Conservation (phyloP, 495 filamentous ascomycete species). For the Tetracladium setigerum region DNA sequence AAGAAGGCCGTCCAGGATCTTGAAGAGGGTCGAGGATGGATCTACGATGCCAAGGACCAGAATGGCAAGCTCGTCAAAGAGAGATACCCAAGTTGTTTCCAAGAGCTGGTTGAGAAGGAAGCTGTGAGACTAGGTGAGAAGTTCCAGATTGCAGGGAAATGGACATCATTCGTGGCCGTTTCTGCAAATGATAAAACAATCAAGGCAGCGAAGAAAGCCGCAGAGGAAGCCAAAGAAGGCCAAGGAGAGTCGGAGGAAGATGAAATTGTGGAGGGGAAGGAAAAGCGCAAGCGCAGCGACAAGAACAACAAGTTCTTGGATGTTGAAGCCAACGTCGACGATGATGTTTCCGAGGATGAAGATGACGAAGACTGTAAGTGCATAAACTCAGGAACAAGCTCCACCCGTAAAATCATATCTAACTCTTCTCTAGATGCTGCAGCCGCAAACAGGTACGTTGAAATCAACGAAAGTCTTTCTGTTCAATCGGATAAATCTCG, state of each 20-base stretch:
- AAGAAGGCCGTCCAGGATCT: constrained; percentile 60
- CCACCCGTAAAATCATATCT: too few relatives aligned
- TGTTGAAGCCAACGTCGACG: constrained; percentile 6
- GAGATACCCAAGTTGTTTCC: constrained; percentile 36
- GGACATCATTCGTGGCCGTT: constrained; percentile 65
- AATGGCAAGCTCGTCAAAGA: constrained; percentile 39
- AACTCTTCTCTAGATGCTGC: too few relatives aligned
- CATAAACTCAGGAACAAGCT: too few relatives aligned
- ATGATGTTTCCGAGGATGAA: constrained; percentile 6
- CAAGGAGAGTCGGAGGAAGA: background rate
- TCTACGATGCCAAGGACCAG: constrained; percentile 40
- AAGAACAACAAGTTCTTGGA: constrained; percentile 1
- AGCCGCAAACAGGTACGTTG: too few relatives aligned
- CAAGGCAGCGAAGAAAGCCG: background rate
- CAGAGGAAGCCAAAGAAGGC: background rate
- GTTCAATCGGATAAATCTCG: too few relatives aligned
- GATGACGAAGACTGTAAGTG: constrained; percentile 8
- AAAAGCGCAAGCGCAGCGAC: background rate
- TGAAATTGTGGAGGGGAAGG: background rate
- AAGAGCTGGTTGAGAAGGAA: constrained; percentile 52
- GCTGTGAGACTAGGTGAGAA: constrained; percentile 52
- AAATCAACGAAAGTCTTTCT: too few relatives aligned
- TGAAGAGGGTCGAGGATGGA: constrained; percentile 61
- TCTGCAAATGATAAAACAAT: constrained; percentile 29
- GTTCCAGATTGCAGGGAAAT: constrained; percentile 59